Evolutionary conservation across 768 basidiomycete species (phyloP).

Genomic region (Mycena filopes): DNA sequence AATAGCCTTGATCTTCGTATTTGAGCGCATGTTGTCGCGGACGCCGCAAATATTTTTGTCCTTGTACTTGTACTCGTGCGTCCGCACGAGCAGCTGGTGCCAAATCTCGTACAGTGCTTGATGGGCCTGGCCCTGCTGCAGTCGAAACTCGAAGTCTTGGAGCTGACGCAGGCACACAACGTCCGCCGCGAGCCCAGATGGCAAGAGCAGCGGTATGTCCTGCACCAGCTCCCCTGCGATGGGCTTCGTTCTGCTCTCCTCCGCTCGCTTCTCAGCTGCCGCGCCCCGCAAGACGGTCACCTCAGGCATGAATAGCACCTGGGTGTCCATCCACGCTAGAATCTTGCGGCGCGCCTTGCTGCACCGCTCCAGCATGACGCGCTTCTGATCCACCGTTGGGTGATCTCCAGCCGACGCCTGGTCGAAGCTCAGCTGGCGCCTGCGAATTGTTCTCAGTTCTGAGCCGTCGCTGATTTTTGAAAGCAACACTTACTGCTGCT

Average conservation of each 20-base stretch:
- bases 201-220: conserved; percentile 35
- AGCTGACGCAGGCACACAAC: neutral
- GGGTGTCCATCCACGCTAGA: conserved; percentile 5
- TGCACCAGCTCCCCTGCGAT: neutral
- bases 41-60: conserved; percentile 34
- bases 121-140: neutral
- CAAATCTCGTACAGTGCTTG: neutral
- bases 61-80: neutral
- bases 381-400: neutral
- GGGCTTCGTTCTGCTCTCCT: neutral
- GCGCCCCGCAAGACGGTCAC: neutral
- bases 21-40: conserved; percentile 37
- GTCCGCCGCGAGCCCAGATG: conserved; percentile 27
- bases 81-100: neutral
- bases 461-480: too few species aligned
- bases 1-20: conserved; percentile 24
- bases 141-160: neutral
- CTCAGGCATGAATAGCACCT: conserved; percentile 2
- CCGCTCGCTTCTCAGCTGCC: conserved; percentile 1
- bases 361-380: neutral
- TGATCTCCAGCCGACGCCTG: conserved; percentile 1
- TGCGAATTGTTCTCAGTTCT: neutral
- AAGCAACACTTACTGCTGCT: conserved; percentile 23
- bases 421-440: conserved; percentile 4
- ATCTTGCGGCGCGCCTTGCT: conserved; percentile 13